phyloP scores from a whole-genome alignment of 345 rosid species.

The Lagerstroemia speciosa region DNA sequence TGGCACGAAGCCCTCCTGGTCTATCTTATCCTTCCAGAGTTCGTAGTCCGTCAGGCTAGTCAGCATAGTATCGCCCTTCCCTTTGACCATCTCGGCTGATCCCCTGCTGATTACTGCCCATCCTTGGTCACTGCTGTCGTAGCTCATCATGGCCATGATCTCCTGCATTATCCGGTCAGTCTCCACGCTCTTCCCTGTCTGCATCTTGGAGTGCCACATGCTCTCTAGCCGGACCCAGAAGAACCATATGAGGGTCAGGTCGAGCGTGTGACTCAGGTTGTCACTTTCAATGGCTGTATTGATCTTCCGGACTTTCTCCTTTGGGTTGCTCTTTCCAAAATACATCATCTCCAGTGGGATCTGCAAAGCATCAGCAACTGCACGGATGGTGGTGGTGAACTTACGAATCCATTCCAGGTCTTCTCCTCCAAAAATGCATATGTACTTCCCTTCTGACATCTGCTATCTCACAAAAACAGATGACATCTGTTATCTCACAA shows the following conservation, averaged over 20 bases:
- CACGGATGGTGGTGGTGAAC: constrained; percentile 21
- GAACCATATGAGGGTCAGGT: constrained; percentile 27
- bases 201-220: constrained; percentile 62
- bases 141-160: constrained; percentile 43
- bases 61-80: constrained; percentile 21
- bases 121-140: constrained; percentile 46
- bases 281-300: constrained; percentile 15
- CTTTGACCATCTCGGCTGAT: constrained; percentile 25
- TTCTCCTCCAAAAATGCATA: constrained; percentile 55
- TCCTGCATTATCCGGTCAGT: constrained; percentile 44
- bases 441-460: constrained; percentile 23
- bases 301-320: constrained; percentile 22
- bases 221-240: constrained; percentile 57
- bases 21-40: constrained; percentile 11
- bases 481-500: constrained; percentile 18
- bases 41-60: constrained; percentile 18
- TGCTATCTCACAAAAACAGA: constrained; percentile 11
- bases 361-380: constrained; percentile 25
- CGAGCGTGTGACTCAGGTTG: constrained; percentile 25
- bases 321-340: constrained; percentile 37
- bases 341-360: constrained; percentile 41
- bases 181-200: constrained; percentile 25
- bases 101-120: constrained; percentile 48
- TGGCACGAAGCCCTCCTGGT: constrained; percentile 23
- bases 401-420: constrained; percentile 46